Base-by-base conservation (phyloP, 1,284 basidiomycete species). In the Somion occarium region DNA sequence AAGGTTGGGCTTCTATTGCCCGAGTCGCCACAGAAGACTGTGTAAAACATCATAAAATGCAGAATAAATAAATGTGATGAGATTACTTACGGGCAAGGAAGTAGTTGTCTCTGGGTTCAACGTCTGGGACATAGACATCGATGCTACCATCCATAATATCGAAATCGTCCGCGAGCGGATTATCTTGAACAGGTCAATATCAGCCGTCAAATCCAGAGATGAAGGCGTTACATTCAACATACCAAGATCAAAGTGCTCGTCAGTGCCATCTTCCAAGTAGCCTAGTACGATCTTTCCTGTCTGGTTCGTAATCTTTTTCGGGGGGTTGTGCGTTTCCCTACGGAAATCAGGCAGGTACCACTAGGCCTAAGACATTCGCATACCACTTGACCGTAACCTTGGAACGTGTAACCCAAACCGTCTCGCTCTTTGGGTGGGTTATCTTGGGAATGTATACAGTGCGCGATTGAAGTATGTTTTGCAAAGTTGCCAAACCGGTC, bases 11-110 rank as follows among this genome's bases (percentile, higher is more conserved):
- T 73, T 27, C 60, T 63, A 60, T 75, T 74, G 24, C 72, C 73
- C 22, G 73, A 74, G 57, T 74, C 71, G 4, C 73, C 72, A 26
- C n/a, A n/a, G n/a, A 73, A 59, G 42, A 75, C 73, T 75, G 50
- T 13, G 24, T 37, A 39, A 19, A 13, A 41, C 22, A 39, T 13
- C n/a, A 42, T 12, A 26, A 39, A 34, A 42, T 23, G 42, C 7
- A 41, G 39, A 57, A 54, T 30, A 15, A 30, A 61, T 46, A 42
- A 24, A 27, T 39, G 46, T 26, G 37, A 30, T n/a, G 38, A 27
- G 38, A 15, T 22, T 9, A 60, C 64, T 56, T 48, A 64, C 65
- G 44, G 47, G 59, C 61, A 51, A 65, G 58, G 57, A 64, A 64
- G 54, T 65, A 67, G 56, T 61, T 57, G 26, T 48, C 51, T n/a